Evolutionary conservation across 768 basidiomycete species (phyloP).

Genomic region (Tricholoma terreum): DNA sequence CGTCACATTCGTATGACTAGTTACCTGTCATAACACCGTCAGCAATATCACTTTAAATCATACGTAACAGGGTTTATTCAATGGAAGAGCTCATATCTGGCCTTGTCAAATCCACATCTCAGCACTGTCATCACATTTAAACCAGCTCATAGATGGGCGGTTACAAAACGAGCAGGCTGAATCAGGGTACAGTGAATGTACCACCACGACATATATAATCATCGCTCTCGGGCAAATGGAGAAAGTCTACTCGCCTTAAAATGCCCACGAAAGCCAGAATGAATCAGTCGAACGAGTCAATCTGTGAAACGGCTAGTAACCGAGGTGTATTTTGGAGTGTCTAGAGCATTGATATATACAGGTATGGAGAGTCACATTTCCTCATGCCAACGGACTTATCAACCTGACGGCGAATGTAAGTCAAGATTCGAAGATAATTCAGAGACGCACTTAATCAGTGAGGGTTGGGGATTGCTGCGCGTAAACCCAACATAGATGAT

Average conservation of each 20-base stretch:
- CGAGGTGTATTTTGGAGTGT: conserved; percentile 16
- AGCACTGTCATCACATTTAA: conserved; percentile 33
- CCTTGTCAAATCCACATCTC: conserved; percentile 70
- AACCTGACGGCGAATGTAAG: conserved; percentile 48
- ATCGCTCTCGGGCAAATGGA: conserved; percentile 18
- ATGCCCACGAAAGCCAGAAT: background rate
- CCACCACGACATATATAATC: conserved; percentile 76
- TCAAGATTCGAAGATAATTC: background rate
- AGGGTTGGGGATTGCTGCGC: conserved; percentile 89
- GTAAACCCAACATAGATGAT: conserved; percentile 96
- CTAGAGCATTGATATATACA: conserved; percentile 27
- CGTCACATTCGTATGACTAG: background rate
- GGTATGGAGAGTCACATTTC: conserved; percentile 25
- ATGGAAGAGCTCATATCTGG: conserved; percentile 75
- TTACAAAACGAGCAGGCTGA: conserved; percentile 38
- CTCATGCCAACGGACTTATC: conserved; percentile 87
- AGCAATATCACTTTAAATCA: background rate
- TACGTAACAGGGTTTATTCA: background rate
- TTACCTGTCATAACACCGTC: background rate
- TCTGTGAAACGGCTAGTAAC: background rate
- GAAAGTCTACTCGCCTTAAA: conserved; percentile 15
- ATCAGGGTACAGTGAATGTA: conserved; percentile 37
- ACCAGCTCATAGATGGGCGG: conserved; percentile 45
- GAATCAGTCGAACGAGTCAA: background rate
- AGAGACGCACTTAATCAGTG: conserved; percentile 83